Evolutionary conservation across 805 yeast species (phyloP), one percentile per base, ranked within the genome.

Genomic region (Myxozyma nipponensis): DNA sequence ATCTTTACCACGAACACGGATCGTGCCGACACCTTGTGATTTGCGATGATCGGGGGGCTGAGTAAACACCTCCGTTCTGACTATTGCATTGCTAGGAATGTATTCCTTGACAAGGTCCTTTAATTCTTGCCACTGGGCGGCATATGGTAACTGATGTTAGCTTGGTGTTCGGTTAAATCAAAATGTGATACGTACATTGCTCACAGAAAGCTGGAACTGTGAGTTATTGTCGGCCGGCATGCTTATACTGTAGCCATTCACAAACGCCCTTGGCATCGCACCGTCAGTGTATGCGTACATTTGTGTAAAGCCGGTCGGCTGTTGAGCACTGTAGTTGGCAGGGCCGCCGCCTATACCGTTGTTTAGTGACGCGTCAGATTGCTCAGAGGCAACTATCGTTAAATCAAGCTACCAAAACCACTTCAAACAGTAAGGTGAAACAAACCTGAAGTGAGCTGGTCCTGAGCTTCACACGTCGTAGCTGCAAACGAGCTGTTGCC

Each of bases 81-180:
- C 53, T 22, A 54, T 49, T 15, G 26, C 3, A 21, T 49, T 21
- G n/a, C 44, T 47, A 2, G 58, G 56, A 5, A 54, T 26, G 46
- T 52, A 39, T 23, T 49, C 47, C 34, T 56, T 57, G 23, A 58
- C 54, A 40, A 57, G 54, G 32, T 58, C 60, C 36, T 59, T 53
- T 41, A 59, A 56, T 19, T 56, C 60, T 38, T 54, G 61, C 59
- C 62, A 57, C 26, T 50, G 58, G 21, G 52, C 58, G 25, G 50
- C 28, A 46, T 50, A 59, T 10, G 62, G 60, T 5, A 59, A 43
- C 52, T n/a, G n/a, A n/a, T n/a, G n/a, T n/a, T 46, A 42, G 21
- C 7, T 40, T 32, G 34, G 32, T 28, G n/a, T 5, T 38, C 26
- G 18, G 42, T 9, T 38, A 6, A 38, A 22, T n/a, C 7, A 13